Base-by-base conservation (phyloP, 192 early-diverging fungal genomes). In the Mortierella claussenii region DNA sequence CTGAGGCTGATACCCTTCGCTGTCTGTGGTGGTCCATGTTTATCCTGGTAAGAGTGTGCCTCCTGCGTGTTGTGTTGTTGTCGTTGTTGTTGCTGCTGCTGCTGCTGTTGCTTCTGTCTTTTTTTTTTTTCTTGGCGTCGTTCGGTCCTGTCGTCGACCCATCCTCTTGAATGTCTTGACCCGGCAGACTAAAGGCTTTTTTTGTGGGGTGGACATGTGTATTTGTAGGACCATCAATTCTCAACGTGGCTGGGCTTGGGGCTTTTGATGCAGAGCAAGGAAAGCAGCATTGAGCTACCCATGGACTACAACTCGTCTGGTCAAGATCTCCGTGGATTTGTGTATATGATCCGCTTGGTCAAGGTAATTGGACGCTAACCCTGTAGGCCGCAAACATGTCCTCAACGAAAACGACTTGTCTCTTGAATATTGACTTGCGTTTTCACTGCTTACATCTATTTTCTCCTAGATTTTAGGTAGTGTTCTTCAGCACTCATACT, bases 1-100 rank as follows among this genome's bases (percentile, higher is more conserved):
- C 61, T 2, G 69, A 73, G 32, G 71, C 63, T 0, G 71, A 75
- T 55, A 56, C 56, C 3, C 47, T 75, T 6, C 71, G 71, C 21
- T 75, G 44, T 26, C 51, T 75, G 5, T 75, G 71, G 71, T 75
- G 71, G 71, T 75, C 71, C 56, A 65, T 75, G 71, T 75, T 75
- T 42, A 59, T 75, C 15, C 36, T 75, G 23, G 71, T 75, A 75
- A 31, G 71, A n/a, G n/a, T n/a, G n/a, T n/a, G n/a, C n/a, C n/a
- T n/a, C n/a, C n/a, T n/a, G n/a, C n/a, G n/a, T n/a, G n/a, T n/a
- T n/a, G n/a, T n/a, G n/a, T n/a, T n/a, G n/a, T n/a, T n/a, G n/a
- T n/a, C n/a, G n/a, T n/a, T n/a, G n/a, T n/a, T n/a, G n/a, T n/a
- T n/a, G n/a, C n/a, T n/a, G n/a, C n/a, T n/a, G n/a, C n/a, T n/a